phyloP scores from a whole-genome alignment of 2,329 filamentous ascomycete genomes.

The Cladophialophora yegresii region DNA sequence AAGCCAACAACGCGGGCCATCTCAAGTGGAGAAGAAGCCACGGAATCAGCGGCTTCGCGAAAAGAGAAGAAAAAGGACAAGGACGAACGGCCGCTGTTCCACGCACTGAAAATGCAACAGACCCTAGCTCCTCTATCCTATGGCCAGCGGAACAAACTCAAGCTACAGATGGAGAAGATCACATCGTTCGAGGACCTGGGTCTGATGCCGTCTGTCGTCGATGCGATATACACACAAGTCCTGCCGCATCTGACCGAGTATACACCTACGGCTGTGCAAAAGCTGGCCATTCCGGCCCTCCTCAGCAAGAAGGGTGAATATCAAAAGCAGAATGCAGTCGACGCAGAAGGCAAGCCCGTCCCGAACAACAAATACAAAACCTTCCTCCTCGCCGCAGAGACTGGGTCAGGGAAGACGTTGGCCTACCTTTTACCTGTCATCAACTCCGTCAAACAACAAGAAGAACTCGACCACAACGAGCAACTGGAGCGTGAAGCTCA shows the following conservation, averaged over 20 bases:
- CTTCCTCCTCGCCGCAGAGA: constrained; percentile 90
- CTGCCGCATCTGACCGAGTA: constrained; percentile 73
- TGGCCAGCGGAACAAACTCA: constrained; percentile 61
- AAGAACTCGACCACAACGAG: constrained; percentile 64
- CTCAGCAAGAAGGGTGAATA: constrained; percentile 50
- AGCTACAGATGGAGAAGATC: constrained; percentile 64
- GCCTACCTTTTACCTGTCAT: constrained; percentile 85
- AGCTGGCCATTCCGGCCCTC: constrained; percentile 80
- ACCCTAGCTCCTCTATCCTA: constrained; percentile 76
- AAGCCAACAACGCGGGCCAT: not conserved
- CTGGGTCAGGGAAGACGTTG: constrained; percentile 93
- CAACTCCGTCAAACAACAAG: constrained; percentile 78
- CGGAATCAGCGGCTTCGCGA: constrained; percentile 27
- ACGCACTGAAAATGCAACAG: constrained; percentile 93
- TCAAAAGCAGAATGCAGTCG: constrained; percentile 36
- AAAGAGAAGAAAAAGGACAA: constrained; percentile 40
- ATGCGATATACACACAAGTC: constrained; percentile 71
- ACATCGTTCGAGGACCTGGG: constrained; percentile 81
- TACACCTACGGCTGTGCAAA: constrained; percentile 84
- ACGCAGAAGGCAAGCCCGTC: constrained; percentile 43
- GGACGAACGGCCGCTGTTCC: constrained; percentile 60
- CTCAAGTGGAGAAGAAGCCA: not conserved
- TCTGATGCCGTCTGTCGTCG: constrained; percentile 69
- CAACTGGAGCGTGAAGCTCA: constrained; percentile 48
- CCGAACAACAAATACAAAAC: constrained; percentile 55